Evolutionary conservation across 352 stramenopile genomes (phyloP), one percentile per base, ranked within the genome.

Genomic region (Phytophthora kernoviae): DNA sequence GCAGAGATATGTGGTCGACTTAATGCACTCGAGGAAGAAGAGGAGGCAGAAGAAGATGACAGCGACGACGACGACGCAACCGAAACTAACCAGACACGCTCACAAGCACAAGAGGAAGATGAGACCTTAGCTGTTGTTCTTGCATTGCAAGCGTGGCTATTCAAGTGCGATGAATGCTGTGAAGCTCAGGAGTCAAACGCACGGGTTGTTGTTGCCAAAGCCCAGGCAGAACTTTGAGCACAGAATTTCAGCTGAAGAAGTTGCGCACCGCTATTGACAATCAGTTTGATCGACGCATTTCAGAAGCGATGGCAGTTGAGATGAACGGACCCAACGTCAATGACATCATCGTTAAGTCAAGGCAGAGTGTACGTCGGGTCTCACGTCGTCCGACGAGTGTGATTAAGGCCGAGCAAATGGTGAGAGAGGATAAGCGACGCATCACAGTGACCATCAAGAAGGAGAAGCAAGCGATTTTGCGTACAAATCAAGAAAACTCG

Each of bases 71-170:
- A 49, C 4, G 26, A 52, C 15, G 36, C 27, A 7, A 24, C 30
- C 8, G 43, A 65, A 32, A 30, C n/a, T 15, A 42, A 32, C 21
- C 42, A 48, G 30, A 33, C 53, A 20, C 45, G 52, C 14, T 45
- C 59, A 1, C 40, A 54, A 61, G 43, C 47, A 43, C 20, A 49
- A 67, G 32, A 51, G 61, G 43, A 65, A 9, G 48, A 70, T 7
- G 68, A 79, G 24, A 69, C 59, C 17, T 15, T 36, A 2, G 59
- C 67, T 24, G 45, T 62, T 8, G 55, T 85, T n/a, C 34, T 78
- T n/a, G 82, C 76, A 8, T 66, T 90, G 21, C 68, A 88, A 24
- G 74, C 85, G 14, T 90, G 80, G 80, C 58, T 88, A 0, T 27
- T 56, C 3, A 88, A 90, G 44, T 90, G 77, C 50, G 65, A 79